Evolutionary conservation across 441 rosid species (phyloP), one percentile per base, ranked within the genome.

Genomic region (Hypseocharis bilobata): DNA sequence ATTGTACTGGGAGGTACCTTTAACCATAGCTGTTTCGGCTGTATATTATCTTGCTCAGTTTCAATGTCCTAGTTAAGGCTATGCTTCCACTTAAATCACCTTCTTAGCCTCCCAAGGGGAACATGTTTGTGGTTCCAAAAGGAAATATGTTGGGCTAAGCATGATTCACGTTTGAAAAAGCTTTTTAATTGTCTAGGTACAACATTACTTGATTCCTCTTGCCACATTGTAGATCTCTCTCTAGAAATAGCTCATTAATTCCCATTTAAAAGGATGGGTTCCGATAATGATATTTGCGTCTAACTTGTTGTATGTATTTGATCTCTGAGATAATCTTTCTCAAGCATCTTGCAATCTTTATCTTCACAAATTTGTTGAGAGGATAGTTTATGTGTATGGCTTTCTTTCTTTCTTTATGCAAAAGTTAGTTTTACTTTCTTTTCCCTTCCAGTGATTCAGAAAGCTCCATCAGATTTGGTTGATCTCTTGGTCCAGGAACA

Each of bases 401-500:
- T 54, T 49, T n/a, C n/a, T n/a, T n/a, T 66, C 36, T 2, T 23
- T 49, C 55, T 11, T 72, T 63, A 1, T 32, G 49, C 64, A 30
- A 58, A 36, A 73, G 58, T 63, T 66, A 28, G 63, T 19, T 65
- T 70, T 57, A 20, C 66, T 63, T 72, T n/a, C 17, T 52, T 69
- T 54, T 77, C 66, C 47, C 32, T 71, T 68, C 51, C 80, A 90
- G 96, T 78, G 76, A 66, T 70, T 25, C 77, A 76, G 16, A 78
- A 78, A 61, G 80, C 80, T 51, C 89, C 89, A 23, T 78, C 87
- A 27, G 91, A 83, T 73, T 81, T 94, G 83, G 87, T 91, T 47
- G 85, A 85, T 77, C 87, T 89, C 70, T 82, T 91, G 76, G 85
- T 91, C 58, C 85, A 86, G 69, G 63, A 80, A 70, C 77, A 84